Base-by-base conservation (phyloP, 345 rosid genomes). In the Citrus trifoliata region DNA sequence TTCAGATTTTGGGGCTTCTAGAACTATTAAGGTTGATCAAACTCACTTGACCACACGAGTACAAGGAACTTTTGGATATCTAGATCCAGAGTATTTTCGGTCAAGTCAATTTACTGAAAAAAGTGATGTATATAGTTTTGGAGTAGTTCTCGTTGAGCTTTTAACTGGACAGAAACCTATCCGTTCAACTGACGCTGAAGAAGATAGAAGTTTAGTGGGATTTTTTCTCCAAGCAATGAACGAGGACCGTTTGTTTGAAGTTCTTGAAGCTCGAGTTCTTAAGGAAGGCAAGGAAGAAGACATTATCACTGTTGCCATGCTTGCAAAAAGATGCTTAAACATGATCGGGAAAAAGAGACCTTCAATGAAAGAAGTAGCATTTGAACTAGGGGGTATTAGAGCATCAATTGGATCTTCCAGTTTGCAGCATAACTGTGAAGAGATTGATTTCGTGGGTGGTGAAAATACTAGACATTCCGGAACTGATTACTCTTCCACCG, bases 181-280 rank as follows among this genome's bases (percentile, higher is more conserved):
- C 0, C 38, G 38, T 16, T 12, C 38, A 14, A 18, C 30, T 10
- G 32, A 28, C 4, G 5, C 38, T 0, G 10, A 18, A 10, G 67
- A 63, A 0, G 66, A 72, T 1, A 55, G 4, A 73, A 78, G 75
- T 40, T 33, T 59, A 0, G 61, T 68, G 2, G 14, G 75, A 13
- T 69, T 25, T 37, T 77, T 80, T 25, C 25, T 75, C 30, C 30
- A 40, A 33, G 56, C 83, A 37, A 42, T 80, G 72, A 55, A 75
- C 9, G 51, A 74, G 32, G 14, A 42, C 21, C 18, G 10, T 5
- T 35, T 79, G 74, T 79, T 79, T 28, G 33, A 79, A 28, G 12
- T 58, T 24, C 46, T 79, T 2, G 82, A 79, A 42, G 25, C 69
- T n/a, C 35, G 62, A 25, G 67, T 79, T 35, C 27, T 55, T 7